Percentiles rank a stretch among this genome's conserved stretches.
Evolutionary conservation across 257 asterid species (phyloP).

Genomic region (Leonotis leonurus): DNA sequence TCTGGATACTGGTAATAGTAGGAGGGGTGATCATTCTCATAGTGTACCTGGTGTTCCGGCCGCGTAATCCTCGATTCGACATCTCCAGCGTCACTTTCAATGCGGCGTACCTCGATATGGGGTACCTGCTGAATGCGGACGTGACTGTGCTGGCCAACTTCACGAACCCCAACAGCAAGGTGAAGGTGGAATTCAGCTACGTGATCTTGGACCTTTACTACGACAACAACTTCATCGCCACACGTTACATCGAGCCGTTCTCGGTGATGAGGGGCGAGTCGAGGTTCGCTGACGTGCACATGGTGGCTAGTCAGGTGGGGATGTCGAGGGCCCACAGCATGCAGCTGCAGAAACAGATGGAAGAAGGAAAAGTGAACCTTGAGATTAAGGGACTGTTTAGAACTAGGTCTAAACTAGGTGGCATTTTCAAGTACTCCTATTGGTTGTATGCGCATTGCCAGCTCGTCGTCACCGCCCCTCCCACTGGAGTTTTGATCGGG

Average conservation of each 20-base stretch:
- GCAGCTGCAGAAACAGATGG: conserved; percentile 51
- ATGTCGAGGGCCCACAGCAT: conserved; percentile 39
- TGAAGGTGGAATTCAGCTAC: conserved; percentile 58
- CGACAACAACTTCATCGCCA: conserved; percentile 39
- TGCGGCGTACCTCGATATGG: conserved; percentile 96
- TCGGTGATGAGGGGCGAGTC: conserved; percentile 44
- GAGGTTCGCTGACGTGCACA: conserved; percentile 47
- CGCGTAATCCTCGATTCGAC: conserved; percentile 72
- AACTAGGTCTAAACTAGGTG: conserved; percentile 61
- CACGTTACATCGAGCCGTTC: conserved; percentile 55
- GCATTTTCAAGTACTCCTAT: conserved; percentile 61
- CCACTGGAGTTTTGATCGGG: conserved; percentile 62
- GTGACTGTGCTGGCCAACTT: conserved; percentile 71
- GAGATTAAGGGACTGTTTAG: conserved; percentile 61
- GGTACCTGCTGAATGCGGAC: conserved; percentile 73
- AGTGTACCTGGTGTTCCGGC: conserved; percentile 71
- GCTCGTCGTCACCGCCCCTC: conserved; percentile 59
- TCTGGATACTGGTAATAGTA: conserved; percentile 72
- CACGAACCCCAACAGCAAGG: conserved; percentile 81
- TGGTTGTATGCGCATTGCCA: conserved; percentile 64
- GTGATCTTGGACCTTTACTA: conserved; percentile 57
- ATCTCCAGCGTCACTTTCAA: conserved; percentile 57
- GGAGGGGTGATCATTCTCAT: conserved; percentile 67
- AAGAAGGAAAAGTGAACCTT: conserved; percentile 47
- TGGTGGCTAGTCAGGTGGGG: conserved; percentile 71